Base-by-base conservation (phyloP, 371 early-diverging fungal genomes). In the Funneliformis caledonium region DNA sequence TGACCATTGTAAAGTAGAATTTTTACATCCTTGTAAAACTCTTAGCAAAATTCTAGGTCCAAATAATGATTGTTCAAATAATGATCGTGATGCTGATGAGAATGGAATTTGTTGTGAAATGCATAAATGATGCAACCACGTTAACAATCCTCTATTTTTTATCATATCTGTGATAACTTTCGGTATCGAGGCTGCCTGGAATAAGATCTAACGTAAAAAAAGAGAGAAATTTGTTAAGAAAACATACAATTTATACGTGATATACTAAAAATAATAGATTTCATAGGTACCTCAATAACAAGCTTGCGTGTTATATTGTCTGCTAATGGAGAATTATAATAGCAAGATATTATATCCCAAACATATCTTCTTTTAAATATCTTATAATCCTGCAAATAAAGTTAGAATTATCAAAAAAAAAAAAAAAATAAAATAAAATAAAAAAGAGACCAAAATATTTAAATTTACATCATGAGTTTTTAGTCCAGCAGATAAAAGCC, bases 401-500 rank as follows among this genome's bases (percentile, higher is more conserved):
- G 16, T 12, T 26, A 64, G 64, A 12, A 45, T 3, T 10, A 43
- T 33, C 12, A 48, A 19, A 43, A n/a, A 64, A 22, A 19, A 64
- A 31, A 65, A 31, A n/a, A 64, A 22, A 19, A 64, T 12, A 65
- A 31, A 65, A 31, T 65, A 31, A 68, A 68, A 37, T 43, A 19
- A 68, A 68, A 67, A 8, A 43, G 11, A 12, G 12, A 31, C 12
- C 11, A 0, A 10, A 64, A 64, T 3, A 9, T 33, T n/a, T 33
- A 70, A 48, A 62, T 19, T 76, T 87, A 85, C 87, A 83, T 75
- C 84, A 83, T 45, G 83, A 76, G 64, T 87, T 79, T 81, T 91
- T 82, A 92, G 78, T 10, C 93, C 93, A 10, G 88, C 84, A 4
- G 91, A 86, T 31, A 96, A 82, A 6, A 96, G 84, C 59, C 91